Base-by-base conservation (phyloP, 768 basidiomycete species). In the Lyophyllum decastes region DNA sequence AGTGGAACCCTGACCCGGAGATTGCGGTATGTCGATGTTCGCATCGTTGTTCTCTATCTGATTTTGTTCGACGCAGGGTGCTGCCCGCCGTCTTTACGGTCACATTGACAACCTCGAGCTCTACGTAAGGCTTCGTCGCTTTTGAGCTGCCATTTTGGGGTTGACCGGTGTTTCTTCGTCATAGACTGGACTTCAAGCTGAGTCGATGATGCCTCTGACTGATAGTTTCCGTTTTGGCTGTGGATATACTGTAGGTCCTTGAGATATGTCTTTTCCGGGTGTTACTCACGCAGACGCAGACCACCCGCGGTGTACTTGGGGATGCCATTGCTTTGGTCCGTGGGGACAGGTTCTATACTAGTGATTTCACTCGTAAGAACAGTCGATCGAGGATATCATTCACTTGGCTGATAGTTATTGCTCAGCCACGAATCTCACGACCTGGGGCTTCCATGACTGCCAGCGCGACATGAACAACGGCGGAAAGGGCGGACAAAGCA, bases 391-490 rank as follows among this genome's bases (percentile, higher is more conserved):
- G 17, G 7, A n/a, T 2, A n/a, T n/a, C n/a, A 17, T 19, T 19
- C 4, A 49, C 38, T 49, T 26, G 49, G n/a, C n/a, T n/a, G n/a
- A n/a, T n/a, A n/a, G n/a, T n/a, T n/a, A n/a, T n/a, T n/a, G n/a
- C n/a, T 3, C 54, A 82, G 80, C 81, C 1, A 66, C 62, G 33
- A 76, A 79, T 56, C 61, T 83, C 44, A 83, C 82, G 0, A 66
- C 78, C 1, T 84, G 82, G 82, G 83, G 83, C 22, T 82, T 72
- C 68, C 68, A 78, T 30, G 82, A 83, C 60, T 79, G 76, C 61
- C 70, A 74, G 25, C 67, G 76, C n/a, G 76, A 82, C 46, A 63
- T 65, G 64, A 60, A 70, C 68, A 34, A 67, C 64, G 55, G 77
- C 70, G 52, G 65, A 58, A 0, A 43, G 70, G 54, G 70, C 51